Base-by-base conservation (phyloP, 1,284 basidiomycete species). In the Boletus austroedulis region DNA sequence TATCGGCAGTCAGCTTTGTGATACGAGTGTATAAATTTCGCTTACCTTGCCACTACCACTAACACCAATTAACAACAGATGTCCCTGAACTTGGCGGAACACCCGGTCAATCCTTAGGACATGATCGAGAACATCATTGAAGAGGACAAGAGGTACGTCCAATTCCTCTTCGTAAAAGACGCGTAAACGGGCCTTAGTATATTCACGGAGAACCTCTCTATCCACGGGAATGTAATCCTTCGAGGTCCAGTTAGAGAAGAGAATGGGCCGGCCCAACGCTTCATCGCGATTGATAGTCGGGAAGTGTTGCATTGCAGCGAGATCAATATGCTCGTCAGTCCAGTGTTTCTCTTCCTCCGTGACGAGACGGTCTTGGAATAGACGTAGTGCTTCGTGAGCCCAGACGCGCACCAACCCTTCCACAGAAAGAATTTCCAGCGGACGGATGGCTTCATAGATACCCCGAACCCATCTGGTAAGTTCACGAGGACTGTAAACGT, bases 221-320 rank as follows among this genome's bases (percentile, higher is more conserved):
- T 97, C 94, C 49, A 99, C 96, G 4, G 95, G 88, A 57, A 97
- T 87, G 73, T 98, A 98, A 73, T 98, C 81, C 76, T 95, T 94
- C n/a, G 95, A 95, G 1, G 96, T 97, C 97, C 97, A 99, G 73
- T 99, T 98, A 6, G 95, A 97, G 81, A 95, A 99, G 36, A 99
- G 79, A 64, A 99, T 96, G 0, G 98, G 97, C 23, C 97, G 85
- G 26, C 70, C 75, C 29, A 99, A 82, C 1, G 93, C 90, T 69
- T 96, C 92, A 21, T 87, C 85, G 32, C 83, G 81, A 69, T 92
- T 89, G 72, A 98, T 89, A 8, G 90, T 95, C 0, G 95, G 95
- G 87, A 99, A 99, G 72, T 96, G 87, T 58, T 86, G 80, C 76
- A 88, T 79, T 0, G 95, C 95, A 19, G 85, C 86, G n/a, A 78